Conservation (phyloP, 768 basidiomycete species). For the Symmetrospora coprosmae region DNA sequence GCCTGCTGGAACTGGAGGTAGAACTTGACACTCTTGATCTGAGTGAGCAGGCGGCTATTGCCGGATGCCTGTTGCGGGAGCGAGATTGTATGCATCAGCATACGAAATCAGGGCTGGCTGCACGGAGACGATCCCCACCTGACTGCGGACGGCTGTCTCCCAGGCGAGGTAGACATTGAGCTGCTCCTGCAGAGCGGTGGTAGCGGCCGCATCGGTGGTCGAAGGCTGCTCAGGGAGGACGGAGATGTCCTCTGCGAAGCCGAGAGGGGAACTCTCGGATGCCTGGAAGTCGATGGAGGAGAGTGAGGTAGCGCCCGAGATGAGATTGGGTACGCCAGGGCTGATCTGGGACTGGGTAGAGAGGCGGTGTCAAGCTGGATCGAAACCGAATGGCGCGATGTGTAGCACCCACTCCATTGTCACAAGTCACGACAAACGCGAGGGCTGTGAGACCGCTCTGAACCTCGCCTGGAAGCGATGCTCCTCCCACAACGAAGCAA, state of each 20-base stretch:
- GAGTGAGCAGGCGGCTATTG: conserved; percentile 13
- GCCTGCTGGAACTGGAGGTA: conserved; percentile 31
- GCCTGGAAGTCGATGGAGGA: conserved; percentile 24
- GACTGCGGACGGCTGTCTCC: conserved; percentile 25
- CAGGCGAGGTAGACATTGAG: conserved; percentile 29
- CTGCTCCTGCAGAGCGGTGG: conserved; percentile 23
- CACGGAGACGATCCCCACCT: conserved; percentile 14
- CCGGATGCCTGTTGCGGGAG: neutral
- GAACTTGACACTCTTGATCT: conserved; percentile 28
- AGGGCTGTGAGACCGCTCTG: neutral
- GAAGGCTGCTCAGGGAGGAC: conserved; percentile 16
- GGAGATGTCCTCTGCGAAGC: conserved; percentile 20
- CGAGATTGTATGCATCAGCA: no score
- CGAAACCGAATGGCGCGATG: no score
- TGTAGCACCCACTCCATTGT: neutral
- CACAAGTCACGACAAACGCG: neutral
- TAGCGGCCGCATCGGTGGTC: conserved; percentile 8
- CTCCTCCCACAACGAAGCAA: conserved; percentile 22
- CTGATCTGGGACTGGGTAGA: conserved; percentile 2
- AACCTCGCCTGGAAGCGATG: conserved; percentile 23
- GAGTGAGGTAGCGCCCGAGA: conserved; percentile 22
- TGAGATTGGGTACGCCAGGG: conserved; percentile 21
- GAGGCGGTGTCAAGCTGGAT: no score
- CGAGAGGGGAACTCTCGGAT: conserved; percentile 15
- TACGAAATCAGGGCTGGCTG: neutral